phyloP scores from a whole-genome alignment of 2,329 filamentous ascomycete species.

The Paecilomyces dactylethromorphus region DNA sequence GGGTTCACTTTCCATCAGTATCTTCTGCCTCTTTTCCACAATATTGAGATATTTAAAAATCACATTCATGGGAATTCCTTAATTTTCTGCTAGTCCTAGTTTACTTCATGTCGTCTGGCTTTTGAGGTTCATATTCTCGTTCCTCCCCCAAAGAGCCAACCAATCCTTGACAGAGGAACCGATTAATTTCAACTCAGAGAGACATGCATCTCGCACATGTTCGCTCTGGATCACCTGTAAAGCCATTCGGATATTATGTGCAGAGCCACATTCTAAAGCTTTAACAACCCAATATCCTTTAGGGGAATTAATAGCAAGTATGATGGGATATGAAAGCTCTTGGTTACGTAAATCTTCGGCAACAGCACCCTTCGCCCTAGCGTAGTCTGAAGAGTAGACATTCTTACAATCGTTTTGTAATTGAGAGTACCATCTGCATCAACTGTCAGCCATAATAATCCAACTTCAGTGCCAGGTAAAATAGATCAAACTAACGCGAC shows the following conservation, averaged over 20 bases:
- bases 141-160: slow-evolving; percentile 19
- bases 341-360: slow-evolving; percentile 15
- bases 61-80: too few species aligned
- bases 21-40: too few species aligned
- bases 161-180: slow-evolving; percentile 10
- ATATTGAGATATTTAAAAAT: too few species aligned
- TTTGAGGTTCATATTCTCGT: slow-evolving; percentile 15
- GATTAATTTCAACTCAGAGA: slow-evolving; percentile 9
- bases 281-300: slow-evolving; percentile 10
- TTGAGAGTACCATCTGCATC: slow-evolving; percentile 14
- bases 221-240: slow-evolving; percentile 12
- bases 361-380: slow-evolving; percentile 11
- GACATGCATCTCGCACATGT: slow-evolving; percentile 8
- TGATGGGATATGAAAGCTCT: slow-evolving; percentile 14
- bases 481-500: slow-evolving; percentile 8
- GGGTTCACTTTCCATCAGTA: too few species aligned
- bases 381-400: slow-evolving; percentile 16
- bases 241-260: slow-evolving; percentile 10
- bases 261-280: slow-evolving; percentile 10
- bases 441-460: neutral
- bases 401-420: slow-evolving; percentile 19
- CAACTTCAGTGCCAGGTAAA: neutral
- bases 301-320: slow-evolving; percentile 11
- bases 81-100: neutral
- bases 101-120: neutral